Percentiles rank a stretch among this genome's conserved stretches.
phyloP scores from a whole-genome alignment of 164 flowering plant genomes.

The Stephania cephalantha region DNA sequence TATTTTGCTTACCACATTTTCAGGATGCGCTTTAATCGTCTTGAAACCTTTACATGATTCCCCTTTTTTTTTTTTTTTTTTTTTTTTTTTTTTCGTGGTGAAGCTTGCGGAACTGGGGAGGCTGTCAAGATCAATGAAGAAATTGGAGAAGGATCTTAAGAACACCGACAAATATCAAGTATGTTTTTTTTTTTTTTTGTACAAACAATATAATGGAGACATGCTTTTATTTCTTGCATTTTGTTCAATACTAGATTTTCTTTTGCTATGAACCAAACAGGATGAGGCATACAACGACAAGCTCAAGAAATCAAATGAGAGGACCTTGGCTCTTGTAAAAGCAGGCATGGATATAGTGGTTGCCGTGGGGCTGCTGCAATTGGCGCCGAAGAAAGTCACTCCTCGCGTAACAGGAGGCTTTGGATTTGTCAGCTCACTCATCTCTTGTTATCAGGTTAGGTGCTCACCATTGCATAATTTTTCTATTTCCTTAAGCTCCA shows the following conservation, averaged over 20 bases:
- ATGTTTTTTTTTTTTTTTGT: slow-evolving; percentile 16
- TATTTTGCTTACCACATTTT: not conserved
- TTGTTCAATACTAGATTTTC: not conserved
- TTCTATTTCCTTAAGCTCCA: not conserved
- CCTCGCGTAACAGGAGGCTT: slow-evolving; percentile 95
- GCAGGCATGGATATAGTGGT: slow-evolving; percentile 77
- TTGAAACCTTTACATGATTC: not conserved
- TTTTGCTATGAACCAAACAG: slow-evolving; percentile 29
- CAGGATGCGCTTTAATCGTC: not conserved
- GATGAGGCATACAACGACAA: slow-evolving; percentile 62
- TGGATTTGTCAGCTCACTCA: slow-evolving; percentile 81
- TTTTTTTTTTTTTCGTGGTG: slow-evolving; percentile 8
- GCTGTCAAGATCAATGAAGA: slow-evolving; percentile 79
- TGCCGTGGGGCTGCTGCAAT: slow-evolving; percentile 86
- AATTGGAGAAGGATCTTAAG: slow-evolving; percentile 72
- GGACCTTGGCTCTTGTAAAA: slow-evolving; percentile 72
- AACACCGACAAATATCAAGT: slow-evolving; percentile 50
- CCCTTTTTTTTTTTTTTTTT: slow-evolving; percentile 5
- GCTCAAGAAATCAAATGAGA: slow-evolving; percentile 68
- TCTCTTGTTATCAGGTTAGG: slow-evolving; percentile 96
- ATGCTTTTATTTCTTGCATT: not conserved
- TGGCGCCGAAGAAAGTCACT: slow-evolving; percentile 89
- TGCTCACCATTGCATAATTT: not conserved
- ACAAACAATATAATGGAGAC: not conserved
- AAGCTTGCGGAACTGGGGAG: slow-evolving; percentile 92